These are phyloP conservation scores for Fusarium citri DNA, from an alignment of 2,329 filamentous ascomycete genomes.

Conservation along the genomic window DNA sequence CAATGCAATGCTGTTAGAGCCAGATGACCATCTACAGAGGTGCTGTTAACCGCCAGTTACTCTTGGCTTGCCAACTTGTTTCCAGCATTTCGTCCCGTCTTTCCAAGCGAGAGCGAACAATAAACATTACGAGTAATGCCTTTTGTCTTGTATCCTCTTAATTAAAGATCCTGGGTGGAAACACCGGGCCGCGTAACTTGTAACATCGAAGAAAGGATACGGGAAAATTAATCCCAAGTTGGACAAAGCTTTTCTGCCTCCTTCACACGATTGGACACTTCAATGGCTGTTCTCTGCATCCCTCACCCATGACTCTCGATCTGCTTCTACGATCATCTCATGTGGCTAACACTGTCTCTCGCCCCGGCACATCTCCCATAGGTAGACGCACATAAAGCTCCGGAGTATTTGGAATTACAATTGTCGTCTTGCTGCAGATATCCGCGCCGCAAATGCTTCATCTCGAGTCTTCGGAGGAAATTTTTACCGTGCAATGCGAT, in stretches of 20 bases:
- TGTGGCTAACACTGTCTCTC: not conserved
- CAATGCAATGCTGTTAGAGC: not conserved
- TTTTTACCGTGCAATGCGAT: conserved; percentile 4
- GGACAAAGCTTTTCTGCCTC: not conserved
- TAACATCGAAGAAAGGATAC: conserved; percentile 17
- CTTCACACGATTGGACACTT: not conserved
- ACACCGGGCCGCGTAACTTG: conserved; percentile 10
- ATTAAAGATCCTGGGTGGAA: not conserved
- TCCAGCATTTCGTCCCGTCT: not conserved
- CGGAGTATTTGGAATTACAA: not conserved
- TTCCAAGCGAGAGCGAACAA: not conserved
- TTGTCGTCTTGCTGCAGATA: not conserved
- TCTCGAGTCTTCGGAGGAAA: not conserved
- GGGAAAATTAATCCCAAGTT: conserved; percentile 10
- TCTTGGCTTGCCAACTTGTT: not conserved
- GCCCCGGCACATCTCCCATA: not conserved
- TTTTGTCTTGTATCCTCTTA: not conserved
- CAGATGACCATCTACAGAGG: not conserved
- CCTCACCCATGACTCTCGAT: conserved; percentile 12
- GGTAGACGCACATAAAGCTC: not conserved
- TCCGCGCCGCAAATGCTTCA: conserved; percentile 7
- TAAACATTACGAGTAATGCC: not conserved
- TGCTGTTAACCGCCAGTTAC: not conserved
- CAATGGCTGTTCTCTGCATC: not conserved
- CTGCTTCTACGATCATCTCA: not conserved